Percentiles rank a stretch among this genome's conserved stretches.
Evolutionary conservation across 225 moss, liverwort and hornwort species (phyloP).

Genomic region (Takakia lepidozioides): DNA sequence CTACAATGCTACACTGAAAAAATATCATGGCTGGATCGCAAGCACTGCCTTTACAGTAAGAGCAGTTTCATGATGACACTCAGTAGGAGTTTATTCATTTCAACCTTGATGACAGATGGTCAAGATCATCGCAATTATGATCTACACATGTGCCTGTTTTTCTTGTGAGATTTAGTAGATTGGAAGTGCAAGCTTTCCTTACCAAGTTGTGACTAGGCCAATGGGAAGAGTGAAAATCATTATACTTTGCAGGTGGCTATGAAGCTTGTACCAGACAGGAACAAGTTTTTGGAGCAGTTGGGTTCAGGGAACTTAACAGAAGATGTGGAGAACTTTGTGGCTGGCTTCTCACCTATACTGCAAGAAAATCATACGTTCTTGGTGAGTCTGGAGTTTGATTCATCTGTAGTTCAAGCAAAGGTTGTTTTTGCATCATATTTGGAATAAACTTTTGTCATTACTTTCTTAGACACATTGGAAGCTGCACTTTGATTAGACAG

Average conservation of each 20-base stretch:
- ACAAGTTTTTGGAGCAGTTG: constrained; percentile 68
- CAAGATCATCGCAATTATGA: no score
- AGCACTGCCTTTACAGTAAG: constrained; percentile 87
- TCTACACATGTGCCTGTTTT: no score
- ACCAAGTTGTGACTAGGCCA: neutral
- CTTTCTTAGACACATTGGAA: no score
- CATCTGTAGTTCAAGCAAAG: no score
- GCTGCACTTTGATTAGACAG: no score
- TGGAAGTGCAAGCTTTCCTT: neutral
- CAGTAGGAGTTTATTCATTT: neutral
- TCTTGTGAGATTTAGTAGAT: neutral
- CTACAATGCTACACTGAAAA: constrained; percentile 71
- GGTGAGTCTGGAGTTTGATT: constrained; percentile 22
- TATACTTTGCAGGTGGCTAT: constrained; percentile 75
- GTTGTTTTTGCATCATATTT: neutral
- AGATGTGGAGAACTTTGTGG: constrained; percentile 78
- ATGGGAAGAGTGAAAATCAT: constrained; percentile 1
- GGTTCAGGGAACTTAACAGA: constrained; percentile 60
- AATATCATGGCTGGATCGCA: constrained; percentile 95
- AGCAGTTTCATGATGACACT: neutral
- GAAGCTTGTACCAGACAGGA: constrained; percentile 81
- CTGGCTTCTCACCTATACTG: constrained; percentile 66
- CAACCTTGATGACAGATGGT: no score
- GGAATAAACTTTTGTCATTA: no score
- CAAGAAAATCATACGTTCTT: constrained; percentile 87